Conservation (phyloP, 768 basidiomycete species). For the Pleurotus djamor region DNA sequence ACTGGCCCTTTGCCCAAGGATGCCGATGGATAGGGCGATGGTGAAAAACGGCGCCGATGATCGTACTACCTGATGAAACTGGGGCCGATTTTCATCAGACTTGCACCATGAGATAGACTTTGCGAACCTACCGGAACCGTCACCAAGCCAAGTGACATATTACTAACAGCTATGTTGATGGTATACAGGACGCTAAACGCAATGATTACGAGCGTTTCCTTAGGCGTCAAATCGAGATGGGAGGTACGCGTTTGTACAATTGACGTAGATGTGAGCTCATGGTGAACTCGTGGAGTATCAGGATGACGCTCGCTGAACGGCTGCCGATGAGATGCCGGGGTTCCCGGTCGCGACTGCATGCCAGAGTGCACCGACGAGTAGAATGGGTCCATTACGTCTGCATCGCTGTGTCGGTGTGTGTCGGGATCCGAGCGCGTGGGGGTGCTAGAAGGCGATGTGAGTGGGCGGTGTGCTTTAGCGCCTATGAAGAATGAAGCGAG, state of each 20-base stretch:
- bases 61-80: slow-evolving; percentile 98
- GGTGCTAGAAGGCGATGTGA: background rate
- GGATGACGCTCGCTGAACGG: slow-evolving; percentile 19
- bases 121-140: slow-evolving; percentile 75
- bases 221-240: slow-evolving; percentile 26
- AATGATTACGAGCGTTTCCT: slow-evolving; percentile 63
- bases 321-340: slow-evolving; percentile 58
- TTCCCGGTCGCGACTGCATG: slow-evolving; percentile 27
- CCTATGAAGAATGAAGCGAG: background rate
- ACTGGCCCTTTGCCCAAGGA: slow-evolving; percentile 64
- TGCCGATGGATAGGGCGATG: slow-evolving; percentile 67
- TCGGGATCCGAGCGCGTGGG: background rate
- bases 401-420: background rate
- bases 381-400: slow-evolving; percentile 1
- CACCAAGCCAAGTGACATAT: slow-evolving; percentile 84
- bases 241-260: background rate
- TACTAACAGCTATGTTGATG: slow-evolving; percentile 93
- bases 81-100: background rate
- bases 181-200: slow-evolving; percentile 91
- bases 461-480: slow-evolving; percentile 2
- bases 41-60: slow-evolving; percentile 93
- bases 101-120: slow-evolving; percentile 2
- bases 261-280: background rate
- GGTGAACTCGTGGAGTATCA: background rate
- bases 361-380: slow-evolving; percentile 1